Evolutionary conservation across 345 rosid genomes (phyloP).

Genomic region (Combretum micranthum): DNA sequence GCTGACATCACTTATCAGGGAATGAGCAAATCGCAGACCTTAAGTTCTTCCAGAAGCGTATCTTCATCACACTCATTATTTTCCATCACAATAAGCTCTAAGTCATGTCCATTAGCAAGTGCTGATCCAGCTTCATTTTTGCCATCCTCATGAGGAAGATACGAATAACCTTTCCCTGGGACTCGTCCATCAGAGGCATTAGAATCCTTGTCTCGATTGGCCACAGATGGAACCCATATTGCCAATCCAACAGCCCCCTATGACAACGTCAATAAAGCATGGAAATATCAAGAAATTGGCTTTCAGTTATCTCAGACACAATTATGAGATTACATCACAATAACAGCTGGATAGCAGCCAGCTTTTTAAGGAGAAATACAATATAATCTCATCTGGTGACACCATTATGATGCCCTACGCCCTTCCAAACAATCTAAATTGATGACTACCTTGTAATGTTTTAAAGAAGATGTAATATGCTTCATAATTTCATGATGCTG

Average conservation of each 20-base stretch:
- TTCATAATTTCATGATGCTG: too few relatives aligned
- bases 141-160: constrained; percentile 48
- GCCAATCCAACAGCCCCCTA: constrained; percentile 99
- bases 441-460: too few relatives aligned
- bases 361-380: too few relatives aligned
- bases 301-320: neutral
- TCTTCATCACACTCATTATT: constrained; percentile 57
- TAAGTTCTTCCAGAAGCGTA: constrained; percentile 59
- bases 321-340: too few relatives aligned
- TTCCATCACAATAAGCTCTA: constrained; percentile 56
- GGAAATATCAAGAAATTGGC: neutral
- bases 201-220: constrained; percentile 73
- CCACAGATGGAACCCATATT: constrained; percentile 97
- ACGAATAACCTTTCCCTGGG: constrained; percentile 63
- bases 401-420: too few relatives aligned
- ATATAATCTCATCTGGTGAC: too few relatives aligned
- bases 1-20: too few relatives aligned
- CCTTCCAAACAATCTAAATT: too few relatives aligned
- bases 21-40: constrained; percentile 29
- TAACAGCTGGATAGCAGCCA: too few relatives aligned
- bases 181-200: constrained; percentile 51
- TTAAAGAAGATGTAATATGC: too few relatives aligned
- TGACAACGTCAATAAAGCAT: constrained; percentile 11
- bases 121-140: constrained; percentile 37
- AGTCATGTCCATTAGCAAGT: constrained; percentile 37